Base-by-base conservation (phyloP, 768 basidiomycete genomes). In the Lepiota venenata region DNA sequence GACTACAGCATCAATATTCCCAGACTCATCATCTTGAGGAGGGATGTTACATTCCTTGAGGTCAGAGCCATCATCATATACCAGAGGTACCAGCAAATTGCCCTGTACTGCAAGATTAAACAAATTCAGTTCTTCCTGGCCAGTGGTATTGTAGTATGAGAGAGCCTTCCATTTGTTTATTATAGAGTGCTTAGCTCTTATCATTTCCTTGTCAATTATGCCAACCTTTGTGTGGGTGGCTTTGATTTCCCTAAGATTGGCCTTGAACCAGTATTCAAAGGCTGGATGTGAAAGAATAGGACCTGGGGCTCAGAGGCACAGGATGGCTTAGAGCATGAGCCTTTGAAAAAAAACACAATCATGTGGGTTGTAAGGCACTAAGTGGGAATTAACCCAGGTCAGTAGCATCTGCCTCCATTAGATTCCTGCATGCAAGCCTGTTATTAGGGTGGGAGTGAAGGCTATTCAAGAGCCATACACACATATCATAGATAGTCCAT, bases 371-470 rank as follows among this genome's bases (percentile, higher is more conserved):
- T 47, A 61, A 7, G 57, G 56, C 1, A 46, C 45, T 16, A n/a
- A n/a, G n/a, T 15, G 18, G 15, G 25, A 6, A 7, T 2, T 4
- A 20, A 10, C 51, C 18, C 0, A 9, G 36, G 6, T 15, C 21
- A 1, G 16, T 20, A 21, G 14, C 50, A 18, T 48, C 48, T 15
- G 25, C 41, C 18, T 60, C 36, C 50, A 63, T 59, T 2, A 63
- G 56, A 2, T 48, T 39, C 6, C 60, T 46, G 1, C 43, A 21
- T 4, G 60, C 57, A 4, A 56, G 50, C 0, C 58, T 50, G 29
- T 57, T 53, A 2, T 63, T 58, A 2, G 58, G 60, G 8, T 59
- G 45, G 38, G 61, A 45, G 52, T 64, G 63, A 1, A 61, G 45
- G 25, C 56, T 39, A 42, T 64, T 64, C 0, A 51, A 27, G 0